Conservation (phyloP, 306 rosid genomes). For the Psophocarpus tetragonolobus region DNA sequence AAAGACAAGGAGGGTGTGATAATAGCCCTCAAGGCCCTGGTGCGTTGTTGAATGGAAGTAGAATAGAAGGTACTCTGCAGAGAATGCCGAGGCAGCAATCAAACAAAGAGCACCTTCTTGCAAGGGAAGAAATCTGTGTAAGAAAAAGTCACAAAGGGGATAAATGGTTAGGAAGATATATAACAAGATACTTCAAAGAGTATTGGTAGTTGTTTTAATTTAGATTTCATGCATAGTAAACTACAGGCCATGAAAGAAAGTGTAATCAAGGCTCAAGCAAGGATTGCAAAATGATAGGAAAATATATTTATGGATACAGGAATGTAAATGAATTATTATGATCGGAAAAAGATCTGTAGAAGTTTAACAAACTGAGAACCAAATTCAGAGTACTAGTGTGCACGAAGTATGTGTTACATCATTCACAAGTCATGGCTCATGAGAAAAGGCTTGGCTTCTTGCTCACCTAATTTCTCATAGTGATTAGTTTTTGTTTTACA, state of each 20-base stretch:
- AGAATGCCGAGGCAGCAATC: constrained; percentile 78
- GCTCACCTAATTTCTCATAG: constrained; percentile 14
- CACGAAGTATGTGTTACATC: not conserved
- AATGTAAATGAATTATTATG: not conserved
- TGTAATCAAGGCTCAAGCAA: not conserved
- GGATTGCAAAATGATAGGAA: not conserved
- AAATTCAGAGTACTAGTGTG: constrained; percentile 11
- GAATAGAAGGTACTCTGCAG: constrained; percentile 85
- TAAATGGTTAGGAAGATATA: constrained; percentile 24
- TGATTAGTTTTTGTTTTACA: not conserved
- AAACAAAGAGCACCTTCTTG: constrained; percentile 83
- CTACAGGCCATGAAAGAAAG: not conserved
- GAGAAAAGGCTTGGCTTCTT: not conserved
- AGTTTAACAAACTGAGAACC: not conserved
- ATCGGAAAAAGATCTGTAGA: not conserved
- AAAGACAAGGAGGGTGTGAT: constrained; percentile 81
- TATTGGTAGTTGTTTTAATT: not conserved
- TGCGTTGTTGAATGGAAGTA: constrained; percentile 93
- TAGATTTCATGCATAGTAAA: not conserved
- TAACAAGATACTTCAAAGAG: not conserved
- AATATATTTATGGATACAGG: not conserved
- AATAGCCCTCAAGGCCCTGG: constrained; percentile 89
- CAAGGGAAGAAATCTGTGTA: constrained; percentile 63
- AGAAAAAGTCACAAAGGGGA: not conserved
- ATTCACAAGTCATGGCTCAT: not conserved